These are phyloP conservation scores for Eimeria acervulina DNA, from an alignment of 169 alveolate species.

Conservation along the genomic window DNA sequence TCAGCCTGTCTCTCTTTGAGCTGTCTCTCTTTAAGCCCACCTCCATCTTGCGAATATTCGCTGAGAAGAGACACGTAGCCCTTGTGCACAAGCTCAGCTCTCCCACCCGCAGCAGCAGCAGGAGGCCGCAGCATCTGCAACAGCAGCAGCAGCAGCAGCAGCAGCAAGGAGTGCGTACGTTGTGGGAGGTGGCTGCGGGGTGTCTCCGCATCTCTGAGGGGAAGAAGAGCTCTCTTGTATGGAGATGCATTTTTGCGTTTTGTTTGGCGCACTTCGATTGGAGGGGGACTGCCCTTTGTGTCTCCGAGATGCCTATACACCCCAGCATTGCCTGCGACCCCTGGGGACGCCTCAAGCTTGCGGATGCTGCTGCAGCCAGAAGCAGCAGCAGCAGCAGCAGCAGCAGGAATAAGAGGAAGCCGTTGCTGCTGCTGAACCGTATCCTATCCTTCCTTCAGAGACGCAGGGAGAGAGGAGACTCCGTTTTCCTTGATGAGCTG, in stretches of 20 bases:
- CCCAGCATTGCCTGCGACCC: slow-evolving; percentile 20
- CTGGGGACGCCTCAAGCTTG: slow-evolving; percentile 42
- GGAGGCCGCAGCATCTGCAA: background rate
- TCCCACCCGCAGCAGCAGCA: background rate
- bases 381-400: background rate
- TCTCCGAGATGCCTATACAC: slow-evolving; percentile 79
- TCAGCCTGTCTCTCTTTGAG: slow-evolving; percentile 57
- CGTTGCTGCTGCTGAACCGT: slow-evolving; percentile 50
- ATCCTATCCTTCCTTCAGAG: slow-evolving; percentile 47
- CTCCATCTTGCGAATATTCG: slow-evolving; percentile 16
- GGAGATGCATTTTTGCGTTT: slow-evolving; percentile 46
- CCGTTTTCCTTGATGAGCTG: slow-evolving; percentile 67
- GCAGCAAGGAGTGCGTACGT: slow-evolving; percentile 23
- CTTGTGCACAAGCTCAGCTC: slow-evolving; percentile 20
- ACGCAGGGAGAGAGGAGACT: slow-evolving; percentile 12
- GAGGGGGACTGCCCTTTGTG: slow-evolving; percentile 86
- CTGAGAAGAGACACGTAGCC: slow-evolving; percentile 46
- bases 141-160: slow-evolving; percentile 33
- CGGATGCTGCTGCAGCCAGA: slow-evolving; percentile 4
- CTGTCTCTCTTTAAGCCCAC: slow-evolving; percentile 49
- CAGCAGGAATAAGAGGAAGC: background rate
- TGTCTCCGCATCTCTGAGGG: slow-evolving; percentile 34
- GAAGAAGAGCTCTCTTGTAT: background rate
- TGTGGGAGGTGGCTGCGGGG: slow-evolving; percentile 50
- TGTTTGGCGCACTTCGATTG: slow-evolving; percentile 85